phyloP scores from a whole-genome alignment of 345 rosid species.

The Salix brachista region DNA sequence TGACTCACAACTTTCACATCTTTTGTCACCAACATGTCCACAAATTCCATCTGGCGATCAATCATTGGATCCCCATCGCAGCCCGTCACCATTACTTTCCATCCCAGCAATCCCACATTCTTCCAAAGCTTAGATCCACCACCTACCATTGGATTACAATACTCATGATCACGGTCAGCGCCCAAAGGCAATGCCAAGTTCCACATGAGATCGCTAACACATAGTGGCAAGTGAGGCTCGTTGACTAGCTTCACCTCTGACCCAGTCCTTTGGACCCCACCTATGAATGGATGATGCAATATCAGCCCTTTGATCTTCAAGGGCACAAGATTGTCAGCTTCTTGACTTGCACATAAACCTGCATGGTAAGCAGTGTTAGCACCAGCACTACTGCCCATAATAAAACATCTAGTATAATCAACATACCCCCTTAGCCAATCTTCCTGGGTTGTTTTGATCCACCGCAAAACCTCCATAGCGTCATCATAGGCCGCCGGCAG shows the following conservation, averaged over 20 bases:
- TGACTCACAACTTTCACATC: conserved; percentile 30
- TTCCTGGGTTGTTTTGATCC: conserved; percentile 28
- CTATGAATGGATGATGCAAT: conserved; percentile 55
- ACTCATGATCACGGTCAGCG: conserved; percentile 54
- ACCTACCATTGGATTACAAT: conserved; percentile 43
- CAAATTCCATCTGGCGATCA: conserved; percentile 43
- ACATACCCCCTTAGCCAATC: conserved; percentile 38
- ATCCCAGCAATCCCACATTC: conserved; percentile 21
- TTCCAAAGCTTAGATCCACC: conserved; percentile 30
- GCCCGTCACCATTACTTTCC: conserved; percentile 46
- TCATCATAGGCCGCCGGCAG: conserved; percentile 69
- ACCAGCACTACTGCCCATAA: conserved; percentile 58
- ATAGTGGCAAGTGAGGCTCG: conserved; percentile 27
- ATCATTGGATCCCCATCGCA: conserved; percentile 44
- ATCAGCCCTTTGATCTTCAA: conserved; percentile 59
- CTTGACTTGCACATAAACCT: conserved; percentile 28
- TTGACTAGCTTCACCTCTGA: conserved; percentile 44
- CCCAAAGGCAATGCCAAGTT: conserved; percentile 48
- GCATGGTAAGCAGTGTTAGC: conserved; percentile 48
- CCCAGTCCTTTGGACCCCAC: conserved; percentile 39
- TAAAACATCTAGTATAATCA: conserved; percentile 34
- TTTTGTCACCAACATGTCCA: conserved; percentile 32
- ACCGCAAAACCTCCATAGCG: conserved; percentile 40
- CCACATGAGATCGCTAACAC: conserved; percentile 48
- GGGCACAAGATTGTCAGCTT: conserved; percentile 25